Evolutionary conservation across 1,284 basidiomycete genomes (phyloP), one percentile per base, ranked within the genome.

Genomic region (Taiwanofungus camphoratus): DNA sequence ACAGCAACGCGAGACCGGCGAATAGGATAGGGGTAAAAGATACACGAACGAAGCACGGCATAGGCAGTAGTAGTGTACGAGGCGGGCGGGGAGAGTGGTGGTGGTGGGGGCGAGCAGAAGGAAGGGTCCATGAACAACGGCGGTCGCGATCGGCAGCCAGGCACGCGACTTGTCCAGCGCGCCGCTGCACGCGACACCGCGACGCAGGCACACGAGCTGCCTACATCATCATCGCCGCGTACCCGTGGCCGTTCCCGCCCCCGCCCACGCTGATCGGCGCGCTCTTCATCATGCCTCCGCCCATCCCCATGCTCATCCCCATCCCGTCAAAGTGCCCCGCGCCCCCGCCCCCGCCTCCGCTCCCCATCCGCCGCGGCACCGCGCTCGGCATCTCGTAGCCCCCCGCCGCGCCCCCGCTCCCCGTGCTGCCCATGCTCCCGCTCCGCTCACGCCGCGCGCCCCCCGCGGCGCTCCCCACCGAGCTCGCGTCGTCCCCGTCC

Each of bases 401-500:
- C 1, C 54, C 51, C 32, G 56, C 60, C 44, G 60, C 52, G 8
- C 59, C 61, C 6, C 63, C 59, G 49, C 64, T 66, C 34, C 64
- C 62, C 37, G 50, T 54, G 50, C 60, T 60, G 41, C 58, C 61
- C 53, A 65, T 64, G 46, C 70, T 69, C 8, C 63, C 66, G 42
- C 69, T 66, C 39, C 68, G 60, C 50, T 66, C 63, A 35, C 61
- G 52, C 18, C 54, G 47, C 58, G n/a, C 58, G 55, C 18, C 57
- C 49, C 26, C 48, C 54, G 18, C 15, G 13, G 48, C 49, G 18
- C 68, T 70, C 8, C 69, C 60, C 29, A 72, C 61, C 23, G 68
- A 68, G 12, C 66, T 68, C 1, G 60, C 46, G 44, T 74, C 73
- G 42, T 73, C 71, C 12, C 60, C 58, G 49, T 71, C 68, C 23